Evolutionary conservation across 768 basidiomycete species (phyloP).

Genomic region (Brasilioporus rufonigricans): DNA sequence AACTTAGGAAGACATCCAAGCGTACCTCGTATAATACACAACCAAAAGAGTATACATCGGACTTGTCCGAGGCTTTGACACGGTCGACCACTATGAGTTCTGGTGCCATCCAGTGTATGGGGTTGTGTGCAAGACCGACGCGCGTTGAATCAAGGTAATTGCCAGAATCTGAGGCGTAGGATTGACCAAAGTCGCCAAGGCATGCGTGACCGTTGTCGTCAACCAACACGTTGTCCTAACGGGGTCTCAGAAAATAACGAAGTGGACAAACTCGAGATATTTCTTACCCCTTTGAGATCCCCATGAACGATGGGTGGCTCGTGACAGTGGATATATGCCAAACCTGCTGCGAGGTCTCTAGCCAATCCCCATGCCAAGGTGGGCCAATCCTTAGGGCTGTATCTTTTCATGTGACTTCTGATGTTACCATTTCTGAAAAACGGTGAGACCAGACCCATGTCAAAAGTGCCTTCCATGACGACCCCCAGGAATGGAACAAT

Average conservation of each 20-base stretch:
- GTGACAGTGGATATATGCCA: slow-evolving; percentile 24
- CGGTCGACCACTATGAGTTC: slow-evolving; percentile 15
- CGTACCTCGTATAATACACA: slow-evolving; percentile 32
- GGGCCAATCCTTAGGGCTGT: background rate
- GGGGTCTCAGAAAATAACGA: background rate
- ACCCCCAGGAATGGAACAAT: slow-evolving; percentile 28
- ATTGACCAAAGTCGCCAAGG: slow-evolving; percentile 30
- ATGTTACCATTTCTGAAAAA: slow-evolving; percentile 25
- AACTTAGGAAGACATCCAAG: background rate
- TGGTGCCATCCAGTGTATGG: slow-evolving; percentile 28
- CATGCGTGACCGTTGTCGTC: slow-evolving; percentile 11
- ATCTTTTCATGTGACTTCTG: background rate
- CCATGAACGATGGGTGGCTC: slow-evolving; percentile 37
- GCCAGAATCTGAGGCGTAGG: slow-evolving; percentile 22
- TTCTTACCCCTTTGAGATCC: slow-evolving; percentile 38
- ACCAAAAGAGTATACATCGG: slow-evolving; percentile 29
- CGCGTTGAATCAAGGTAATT: slow-evolving; percentile 23
- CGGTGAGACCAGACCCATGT: slow-evolving; percentile 23
- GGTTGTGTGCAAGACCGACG: slow-evolving; percentile 13
- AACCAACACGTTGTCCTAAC: slow-evolving; percentile 27
- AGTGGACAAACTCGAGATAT: background rate
- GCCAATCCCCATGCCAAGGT: slow-evolving; percentile 7
- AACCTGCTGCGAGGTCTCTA: slow-evolving; percentile 19
- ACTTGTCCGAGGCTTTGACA: slow-evolving; percentile 9
- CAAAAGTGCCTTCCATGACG: background rate